phyloP scores from a whole-genome alignment of 768 basidiomycete genomes.

The Gymnopilus dilepis region DNA sequence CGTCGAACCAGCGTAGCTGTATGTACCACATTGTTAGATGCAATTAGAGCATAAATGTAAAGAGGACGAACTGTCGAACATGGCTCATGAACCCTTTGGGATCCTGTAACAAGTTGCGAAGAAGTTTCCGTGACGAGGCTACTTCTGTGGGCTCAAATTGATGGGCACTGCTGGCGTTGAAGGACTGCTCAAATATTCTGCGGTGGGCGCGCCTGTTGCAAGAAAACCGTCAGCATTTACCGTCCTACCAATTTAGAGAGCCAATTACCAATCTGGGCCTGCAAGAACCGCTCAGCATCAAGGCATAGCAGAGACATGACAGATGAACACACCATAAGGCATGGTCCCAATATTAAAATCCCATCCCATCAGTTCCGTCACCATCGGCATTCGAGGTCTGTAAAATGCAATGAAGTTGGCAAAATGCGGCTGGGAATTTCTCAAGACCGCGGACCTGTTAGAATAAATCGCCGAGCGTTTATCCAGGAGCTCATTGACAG shows the following conservation, averaged over 20 bases:
- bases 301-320: not conserved
- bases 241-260: not conserved
- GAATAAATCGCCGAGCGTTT: conserved; percentile 46
- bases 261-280: conserved; percentile 1
- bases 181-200: conserved; percentile 20
- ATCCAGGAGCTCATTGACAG: conserved; percentile 46
- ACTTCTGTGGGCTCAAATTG: conserved; percentile 34
- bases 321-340: conserved; percentile 4
- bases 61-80: conserved; percentile 35
- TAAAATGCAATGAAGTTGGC: not conserved
- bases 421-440: no score
- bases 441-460: conserved; percentile 21
- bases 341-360: conserved; percentile 18
- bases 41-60: not conserved
- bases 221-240: not conserved
- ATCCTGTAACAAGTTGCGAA: conserved; percentile 33
- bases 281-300: not conserved
- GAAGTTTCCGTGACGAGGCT: conserved; percentile 35
- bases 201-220: conserved; percentile 20
- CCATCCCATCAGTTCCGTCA: conserved; percentile 24
- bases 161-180: conserved; percentile 13
- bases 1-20: conserved; percentile 37
- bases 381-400: conserved; percentile 21
- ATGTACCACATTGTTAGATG: not conserved
- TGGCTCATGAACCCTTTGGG: conserved; percentile 34